These are phyloP conservation scores for Naganishia kalamii DNA, from an alignment of 768 basidiomycete species.

Conservation along the genomic window DNA sequence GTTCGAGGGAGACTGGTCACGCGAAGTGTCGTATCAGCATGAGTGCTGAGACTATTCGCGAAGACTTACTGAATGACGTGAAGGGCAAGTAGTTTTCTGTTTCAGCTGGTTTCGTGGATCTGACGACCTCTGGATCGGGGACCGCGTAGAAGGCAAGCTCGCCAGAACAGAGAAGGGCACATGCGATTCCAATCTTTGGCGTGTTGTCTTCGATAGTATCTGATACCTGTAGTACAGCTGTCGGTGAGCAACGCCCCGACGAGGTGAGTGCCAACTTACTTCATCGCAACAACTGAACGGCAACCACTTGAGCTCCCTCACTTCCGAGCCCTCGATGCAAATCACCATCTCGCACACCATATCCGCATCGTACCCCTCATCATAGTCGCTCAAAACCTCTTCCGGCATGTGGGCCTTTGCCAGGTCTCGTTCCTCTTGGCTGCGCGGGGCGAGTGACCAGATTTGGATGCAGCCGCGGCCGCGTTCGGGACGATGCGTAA, in stretches of 20 bases:
- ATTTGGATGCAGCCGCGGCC: slow-evolving; percentile 65
- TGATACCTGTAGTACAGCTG: neutral
- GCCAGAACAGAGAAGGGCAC: slow-evolving; percentile 81
- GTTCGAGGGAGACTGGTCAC: slow-evolving; percentile 50
- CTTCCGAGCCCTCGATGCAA: slow-evolving; percentile 73
- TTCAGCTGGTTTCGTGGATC: slow-evolving; percentile 45
- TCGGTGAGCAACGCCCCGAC: too few species aligned
- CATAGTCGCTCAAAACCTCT: slow-evolving; percentile 13
- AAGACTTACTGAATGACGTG: neutral
- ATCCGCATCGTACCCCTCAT: slow-evolving; percentile 48
- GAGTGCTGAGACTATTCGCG: neutral
- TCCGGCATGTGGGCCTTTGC: slow-evolving; percentile 14
- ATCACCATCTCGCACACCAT: slow-evolving; percentile 78
- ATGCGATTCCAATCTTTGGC: slow-evolving; percentile 70
- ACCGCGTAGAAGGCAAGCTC: slow-evolving; percentile 69
- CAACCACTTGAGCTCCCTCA: slow-evolving; percentile 83
- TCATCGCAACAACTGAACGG: slow-evolving; percentile 74
- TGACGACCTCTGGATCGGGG: slow-evolving; percentile 55
- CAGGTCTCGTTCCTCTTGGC: neutral
- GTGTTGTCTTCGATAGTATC: neutral
- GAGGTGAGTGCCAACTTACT: slow-evolving; percentile 36
- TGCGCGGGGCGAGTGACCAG: slow-evolving; percentile 57
- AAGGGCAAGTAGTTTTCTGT: neutral
- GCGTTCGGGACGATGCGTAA: slow-evolving; percentile 36
- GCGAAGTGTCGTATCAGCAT: slow-evolving; percentile 12